Conservation (phyloP, 768 basidiomycete genomes). For the Termitomyces sp. region DNA sequence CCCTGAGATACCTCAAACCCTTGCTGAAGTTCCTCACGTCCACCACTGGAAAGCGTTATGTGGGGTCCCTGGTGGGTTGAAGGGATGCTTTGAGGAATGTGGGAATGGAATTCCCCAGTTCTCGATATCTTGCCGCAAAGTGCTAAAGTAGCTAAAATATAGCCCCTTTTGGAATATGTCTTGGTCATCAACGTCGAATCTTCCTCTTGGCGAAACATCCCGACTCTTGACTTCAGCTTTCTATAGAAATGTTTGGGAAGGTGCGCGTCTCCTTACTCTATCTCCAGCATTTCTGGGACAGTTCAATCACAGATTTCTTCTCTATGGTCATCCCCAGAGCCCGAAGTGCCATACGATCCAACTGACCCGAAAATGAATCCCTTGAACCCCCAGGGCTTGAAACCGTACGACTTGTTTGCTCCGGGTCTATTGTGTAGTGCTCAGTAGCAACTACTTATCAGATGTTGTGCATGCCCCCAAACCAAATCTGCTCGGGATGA, state of each 20-base stretch:
- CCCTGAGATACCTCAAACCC: neutral
- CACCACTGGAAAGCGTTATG: neutral
- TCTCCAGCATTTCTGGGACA: neutral
- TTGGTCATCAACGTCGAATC: neutral
- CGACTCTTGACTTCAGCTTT: neutral
- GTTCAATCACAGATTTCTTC: conserved; percentile 41
- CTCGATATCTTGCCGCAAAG: neutral
- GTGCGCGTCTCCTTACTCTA: conserved; percentile 23
- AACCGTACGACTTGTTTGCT: conserved; percentile 64
- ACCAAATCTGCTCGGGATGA: conserved; percentile 92
- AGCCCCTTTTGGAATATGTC: neutral
- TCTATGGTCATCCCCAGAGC: conserved; percentile 48
- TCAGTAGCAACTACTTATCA: conserved; percentile 31
- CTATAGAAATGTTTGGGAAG: conserved; percentile 39
- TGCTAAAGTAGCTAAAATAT: too few species aligned
- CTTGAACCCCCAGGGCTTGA: conserved; percentile 90
- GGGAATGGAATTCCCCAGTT: neutral
- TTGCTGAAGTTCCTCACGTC: neutral
- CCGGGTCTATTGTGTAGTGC: neutral
- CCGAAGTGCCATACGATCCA: conserved; percentile 57
- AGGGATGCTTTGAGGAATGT: neutral
- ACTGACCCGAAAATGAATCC: conserved; percentile 83
- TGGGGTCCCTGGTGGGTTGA: neutral
- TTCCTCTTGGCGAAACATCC: too few species aligned
- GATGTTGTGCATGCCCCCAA: conserved; percentile 95